Base-by-base conservation (phyloP, 2,329 filamentous ascomycete genomes). In the Pleomassaria siparia region DNA sequence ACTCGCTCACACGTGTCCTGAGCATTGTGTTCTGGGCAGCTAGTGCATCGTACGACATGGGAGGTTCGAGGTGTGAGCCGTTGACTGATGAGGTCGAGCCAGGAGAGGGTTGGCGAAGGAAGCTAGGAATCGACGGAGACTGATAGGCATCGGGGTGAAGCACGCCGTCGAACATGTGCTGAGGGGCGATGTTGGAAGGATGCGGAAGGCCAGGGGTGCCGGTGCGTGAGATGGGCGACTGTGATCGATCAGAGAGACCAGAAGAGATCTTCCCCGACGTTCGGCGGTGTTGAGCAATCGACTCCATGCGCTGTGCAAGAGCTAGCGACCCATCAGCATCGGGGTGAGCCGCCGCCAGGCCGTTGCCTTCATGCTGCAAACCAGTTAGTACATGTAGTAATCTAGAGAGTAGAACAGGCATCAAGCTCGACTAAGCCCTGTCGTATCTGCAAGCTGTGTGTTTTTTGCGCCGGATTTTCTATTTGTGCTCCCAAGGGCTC, bases 1-100 rank as follows among this genome's bases (percentile, higher is more conserved):
- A 80, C 71, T 99, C 94, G 59, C 87, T 94, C 26, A 99, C 92
- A 33, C 94, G 86, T 0, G 94, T 99, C 74, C 95, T 95, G n/a
- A 97, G 79, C 42, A 85, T 87, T 4, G 88, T 88, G 69, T 95
- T 96, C 52, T 86, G 83, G 1, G 87, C 86, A 43, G 90, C 77
- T 20, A 95, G 80, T 51, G 88, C 85, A 64, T 96, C 89, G 68
- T 89, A 90, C 2, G 86, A 87, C 64, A 90, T 87, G 1, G 88
- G 83, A 4, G 83, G 77, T 49, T 91, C 88, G 46, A 85, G 76
- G 54, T 84, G 80, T 40, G 86, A 85, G 42, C 74, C 76, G 53
- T 83, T 81, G 49, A 80, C 60, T 62, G 84, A 73, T 62, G 85
- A 74, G 53, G 78, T 70, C 60, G 81, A 69, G 67, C 82, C 76